Evolutionary conservation across 2,329 filamentous ascomycete species (phyloP).

Genomic region (Geosmithia putterillii): DNA sequence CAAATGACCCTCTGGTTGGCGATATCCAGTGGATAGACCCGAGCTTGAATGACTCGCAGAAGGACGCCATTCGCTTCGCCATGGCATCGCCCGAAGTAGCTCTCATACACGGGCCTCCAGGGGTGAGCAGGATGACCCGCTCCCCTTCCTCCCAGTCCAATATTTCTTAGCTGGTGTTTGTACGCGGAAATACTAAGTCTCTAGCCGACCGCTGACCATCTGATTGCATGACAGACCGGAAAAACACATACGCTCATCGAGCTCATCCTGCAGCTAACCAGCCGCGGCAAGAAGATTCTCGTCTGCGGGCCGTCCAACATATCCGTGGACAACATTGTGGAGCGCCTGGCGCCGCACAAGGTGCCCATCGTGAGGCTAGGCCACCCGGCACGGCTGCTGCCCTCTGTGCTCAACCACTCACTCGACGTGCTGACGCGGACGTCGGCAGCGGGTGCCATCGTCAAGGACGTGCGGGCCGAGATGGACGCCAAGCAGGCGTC

Average conservation of each 20-base stretch:
- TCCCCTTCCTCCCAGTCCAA: neutral
- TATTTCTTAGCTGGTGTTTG: neutral
- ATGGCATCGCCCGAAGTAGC: slow-evolving; percentile 71
- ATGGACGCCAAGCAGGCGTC: slow-evolving; percentile 88
- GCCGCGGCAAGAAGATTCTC: slow-evolving; percentile 59
- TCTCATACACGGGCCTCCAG: slow-evolving; percentile 88
- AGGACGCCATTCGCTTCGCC: slow-evolving; percentile 66
- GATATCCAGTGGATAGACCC: slow-evolving; percentile 48
- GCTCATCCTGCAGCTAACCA: slow-evolving; percentile 80
- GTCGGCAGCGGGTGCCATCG: slow-evolving; percentile 79
- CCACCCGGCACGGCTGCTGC: slow-evolving; percentile 81
- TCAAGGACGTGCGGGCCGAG: slow-evolving; percentile 79
- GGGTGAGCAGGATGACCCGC: slow-evolving; percentile 35
- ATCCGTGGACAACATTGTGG: slow-evolving; percentile 95
- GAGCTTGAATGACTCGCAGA: slow-evolving; percentile 53
- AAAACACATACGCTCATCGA: slow-evolving; percentile 97
- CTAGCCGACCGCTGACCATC: neutral
- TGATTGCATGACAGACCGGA: slow-evolving; percentile 52
- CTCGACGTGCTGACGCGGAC: slow-evolving; percentile 84
- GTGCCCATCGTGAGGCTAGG: slow-evolving; percentile 82
- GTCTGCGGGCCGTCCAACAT: slow-evolving; percentile 98
- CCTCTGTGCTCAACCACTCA: slow-evolving; percentile 78
- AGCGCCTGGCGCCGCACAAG: slow-evolving; percentile 74
- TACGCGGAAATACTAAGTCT: neutral
- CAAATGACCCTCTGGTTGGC: slow-evolving; percentile 26